A percentile compares a stretch with the other conserved stretches of the same genome.
Evolutionary conservation across 2,329 filamentous ascomycete species (phyloP).

Genomic region (Alternaria ventricosa): DNA sequence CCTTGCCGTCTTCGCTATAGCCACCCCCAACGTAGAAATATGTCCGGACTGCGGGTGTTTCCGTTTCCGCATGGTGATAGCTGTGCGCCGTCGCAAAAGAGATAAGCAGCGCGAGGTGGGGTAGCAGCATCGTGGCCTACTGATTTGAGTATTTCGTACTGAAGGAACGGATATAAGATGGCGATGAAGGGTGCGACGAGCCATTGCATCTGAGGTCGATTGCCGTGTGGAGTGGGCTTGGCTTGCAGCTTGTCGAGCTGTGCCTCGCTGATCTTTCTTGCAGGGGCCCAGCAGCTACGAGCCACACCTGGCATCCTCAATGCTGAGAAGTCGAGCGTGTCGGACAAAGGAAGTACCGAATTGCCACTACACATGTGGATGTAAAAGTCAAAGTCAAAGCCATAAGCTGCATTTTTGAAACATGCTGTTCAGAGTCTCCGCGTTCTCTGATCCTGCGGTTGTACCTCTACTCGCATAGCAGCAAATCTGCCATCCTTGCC

Average conservation of each 20-base stretch:
- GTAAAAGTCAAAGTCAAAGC: neutral
- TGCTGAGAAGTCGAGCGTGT: neutral
- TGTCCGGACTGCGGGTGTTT: conserved; percentile 10
- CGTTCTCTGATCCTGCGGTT: conserved; percentile 2
- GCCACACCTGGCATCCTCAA: neutral
- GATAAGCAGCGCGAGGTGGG: neutral
- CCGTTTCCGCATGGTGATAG: neutral
- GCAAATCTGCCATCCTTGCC: conserved; percentile 3
- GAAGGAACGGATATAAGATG: neutral
- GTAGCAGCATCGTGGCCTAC: neutral
- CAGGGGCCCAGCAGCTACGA: neutral
- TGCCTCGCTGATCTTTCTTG: neutral
- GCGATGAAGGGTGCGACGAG: neutral
- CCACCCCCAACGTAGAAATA: conserved; percentile 30
- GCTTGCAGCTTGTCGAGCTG: neutral
- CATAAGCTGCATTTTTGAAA: neutral
- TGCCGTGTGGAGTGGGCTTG: neutral
- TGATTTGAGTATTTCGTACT: neutral
- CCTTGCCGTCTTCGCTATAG: conserved; percentile 18
- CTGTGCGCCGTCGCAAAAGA: neutral
- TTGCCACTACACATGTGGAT: neutral
- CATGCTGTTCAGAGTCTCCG: neutral
- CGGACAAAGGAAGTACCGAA: neutral
- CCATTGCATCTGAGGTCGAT: neutral
- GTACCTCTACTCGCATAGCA: conserved; percentile 13